Evolutionary conservation across 768 basidiomycete genomes (phyloP).

Genomic region (Boletus rufocinnamomeus): DNA sequence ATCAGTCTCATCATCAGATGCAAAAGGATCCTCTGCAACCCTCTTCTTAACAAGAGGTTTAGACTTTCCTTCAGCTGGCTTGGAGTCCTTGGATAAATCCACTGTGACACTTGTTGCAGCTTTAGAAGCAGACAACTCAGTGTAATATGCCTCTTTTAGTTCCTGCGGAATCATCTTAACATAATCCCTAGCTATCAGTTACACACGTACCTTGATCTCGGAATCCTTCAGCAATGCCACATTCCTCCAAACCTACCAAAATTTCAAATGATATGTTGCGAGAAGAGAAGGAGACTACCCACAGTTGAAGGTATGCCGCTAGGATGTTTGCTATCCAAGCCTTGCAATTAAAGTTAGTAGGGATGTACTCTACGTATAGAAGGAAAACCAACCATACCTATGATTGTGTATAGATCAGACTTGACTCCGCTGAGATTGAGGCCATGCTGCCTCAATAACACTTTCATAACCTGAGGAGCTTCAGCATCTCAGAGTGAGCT

Average conservation of each 20-base stretch:
- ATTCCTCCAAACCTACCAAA: slow-evolving; percentile 66
- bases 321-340: slow-evolving; percentile 74
- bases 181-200: not conserved
- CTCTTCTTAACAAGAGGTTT: slow-evolving; percentile 54
- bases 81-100: slow-evolving; percentile 22
- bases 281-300: slow-evolving; percentile 15
- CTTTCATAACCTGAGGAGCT: slow-evolving; percentile 58
- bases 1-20: slow-evolving; percentile 45
- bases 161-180: slow-evolving; percentile 39
- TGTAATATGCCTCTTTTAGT: slow-evolving; percentile 62
- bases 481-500: not conserved
- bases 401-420: slow-evolving; percentile 64
- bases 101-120: slow-evolving; percentile 21
- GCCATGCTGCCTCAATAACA: slow-evolving; percentile 66
- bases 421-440: slow-evolving; percentile 69
- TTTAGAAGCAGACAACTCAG: slow-evolving; percentile 43
- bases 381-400: slow-evolving; percentile 43
- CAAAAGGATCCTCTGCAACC: slow-evolving; percentile 50
- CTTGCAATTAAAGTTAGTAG: slow-evolving; percentile 35
- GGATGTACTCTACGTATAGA: too few species aligned
- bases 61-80: slow-evolving; percentile 29
- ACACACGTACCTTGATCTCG: slow-evolving; percentile 57
- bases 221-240: slow-evolving; percentile 55
- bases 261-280: not conserved
- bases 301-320: slow-evolving; percentile 75